Conservation (phyloP, 805 yeast species). For the Candida ipomoeae region DNA sequence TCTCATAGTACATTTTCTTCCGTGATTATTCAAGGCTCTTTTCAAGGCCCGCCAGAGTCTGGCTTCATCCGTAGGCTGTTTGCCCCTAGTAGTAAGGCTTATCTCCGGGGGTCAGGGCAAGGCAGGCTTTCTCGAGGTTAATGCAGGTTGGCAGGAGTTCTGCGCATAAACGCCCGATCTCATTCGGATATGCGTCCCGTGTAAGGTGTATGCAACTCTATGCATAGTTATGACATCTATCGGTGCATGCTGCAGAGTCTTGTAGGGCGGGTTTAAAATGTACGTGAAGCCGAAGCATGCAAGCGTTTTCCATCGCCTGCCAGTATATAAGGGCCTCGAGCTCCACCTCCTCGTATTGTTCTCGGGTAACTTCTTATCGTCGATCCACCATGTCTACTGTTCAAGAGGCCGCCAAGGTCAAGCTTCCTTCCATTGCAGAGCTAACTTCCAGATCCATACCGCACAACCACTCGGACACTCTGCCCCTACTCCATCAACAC, state of each 20-base stretch:
- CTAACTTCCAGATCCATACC: constrained; percentile 11
- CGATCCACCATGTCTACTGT: not conserved
- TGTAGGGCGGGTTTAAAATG: not conserved
- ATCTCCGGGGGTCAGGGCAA: not conserved
- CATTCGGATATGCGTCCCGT: not conserved
- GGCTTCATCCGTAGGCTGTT: not conserved
- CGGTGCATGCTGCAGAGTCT: constrained; percentile 3
- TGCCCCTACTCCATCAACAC: constrained; percentile 7
- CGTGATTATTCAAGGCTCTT: too few species aligned
- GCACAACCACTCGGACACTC: not conserved
- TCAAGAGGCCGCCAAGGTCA: constrained; percentile 8
- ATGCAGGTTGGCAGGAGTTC: not conserved
- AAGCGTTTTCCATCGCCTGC: not conserved
- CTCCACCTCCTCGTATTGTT: not conserved
- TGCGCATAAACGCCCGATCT: not conserved
- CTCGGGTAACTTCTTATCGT: not conserved
- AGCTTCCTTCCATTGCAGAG: constrained; percentile 19
- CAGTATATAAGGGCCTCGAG: not conserved
- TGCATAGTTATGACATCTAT: constrained; percentile 4
- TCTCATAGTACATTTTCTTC: too few species aligned
- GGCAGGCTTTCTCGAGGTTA: not conserved
- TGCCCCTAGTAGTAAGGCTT: not conserved
- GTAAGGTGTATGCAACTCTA: not conserved
- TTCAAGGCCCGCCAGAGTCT: not conserved
- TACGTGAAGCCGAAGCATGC: constrained; percentile 3